phyloP scores from a whole-genome alignment of 805 yeast genomes.

The Candida takata region DNA sequence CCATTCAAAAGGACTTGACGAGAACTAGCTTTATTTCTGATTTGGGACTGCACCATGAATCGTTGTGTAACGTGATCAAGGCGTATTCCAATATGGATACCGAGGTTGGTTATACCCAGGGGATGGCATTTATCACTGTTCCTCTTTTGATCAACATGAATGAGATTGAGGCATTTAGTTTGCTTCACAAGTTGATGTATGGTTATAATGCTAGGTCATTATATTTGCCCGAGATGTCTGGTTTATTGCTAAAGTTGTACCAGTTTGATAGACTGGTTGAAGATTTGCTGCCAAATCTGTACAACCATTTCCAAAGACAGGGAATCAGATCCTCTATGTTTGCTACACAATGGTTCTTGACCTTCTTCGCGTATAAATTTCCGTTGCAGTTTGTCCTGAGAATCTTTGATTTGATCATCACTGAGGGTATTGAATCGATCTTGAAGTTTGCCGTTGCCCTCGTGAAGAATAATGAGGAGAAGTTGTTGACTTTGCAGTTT shows the following conservation, averaged over 20 bases:
- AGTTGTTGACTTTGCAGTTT: conserved; percentile 55
- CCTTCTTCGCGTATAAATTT: conserved; percentile 90
- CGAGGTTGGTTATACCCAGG: conserved; percentile 97
- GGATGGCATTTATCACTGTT: conserved; percentile 90
- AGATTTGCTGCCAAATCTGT: conserved; percentile 62
- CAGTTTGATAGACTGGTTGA: conserved; percentile 88
- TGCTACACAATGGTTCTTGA: conserved; percentile 96
- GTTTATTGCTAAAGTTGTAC: conserved; percentile 74
- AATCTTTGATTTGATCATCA: conserved; percentile 79
- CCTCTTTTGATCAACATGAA: conserved; percentile 77
- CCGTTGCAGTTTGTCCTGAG: conserved; percentile 84
- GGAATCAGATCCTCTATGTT: conserved; percentile 92
- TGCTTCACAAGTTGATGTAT: conserved; percentile 77
- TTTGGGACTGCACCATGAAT: conserved; percentile 46
- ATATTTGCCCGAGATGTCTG: conserved; percentile 89
- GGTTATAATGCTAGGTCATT: conserved; percentile 73
- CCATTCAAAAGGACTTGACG: conserved; percentile 73
- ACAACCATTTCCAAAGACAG: conserved; percentile 72
- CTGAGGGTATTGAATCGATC: conserved; percentile 87
- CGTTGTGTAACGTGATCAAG: conserved; percentile 68
- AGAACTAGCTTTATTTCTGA: conserved; percentile 76
- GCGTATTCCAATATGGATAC: conserved; percentile 82
- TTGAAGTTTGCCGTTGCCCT: conserved; percentile 79
- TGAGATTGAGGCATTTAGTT: conserved; percentile 80
- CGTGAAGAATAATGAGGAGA: conserved; percentile 59